Evolutionary conservation across 1,139 yeast genomes (phyloP), one percentile per base, ranked within the genome.

Genomic region (Saccharomyces hybrid): DNA sequence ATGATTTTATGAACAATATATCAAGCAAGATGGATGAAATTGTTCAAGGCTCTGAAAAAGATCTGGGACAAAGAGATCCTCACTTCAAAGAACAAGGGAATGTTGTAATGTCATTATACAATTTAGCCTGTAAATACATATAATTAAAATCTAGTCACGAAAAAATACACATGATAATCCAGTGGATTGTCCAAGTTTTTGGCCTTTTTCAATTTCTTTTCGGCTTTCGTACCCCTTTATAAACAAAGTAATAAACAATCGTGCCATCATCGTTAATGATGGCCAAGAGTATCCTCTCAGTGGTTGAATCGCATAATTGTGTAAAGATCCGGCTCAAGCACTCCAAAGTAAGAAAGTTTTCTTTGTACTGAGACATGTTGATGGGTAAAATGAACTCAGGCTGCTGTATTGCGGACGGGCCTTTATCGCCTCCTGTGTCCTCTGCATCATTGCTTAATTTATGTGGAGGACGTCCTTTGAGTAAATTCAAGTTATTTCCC

Each of bases 211-310:
- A 66, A 51, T 68, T 66, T 50, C 77, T 78, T 55, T 77, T 75
- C 1, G 90, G 90, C 64, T 80, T 81, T 32, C 76, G 80, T 13
- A 84, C 71, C 2, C 90, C 90, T 61, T 81, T 82, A 65, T 83
- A 81, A 13, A 83, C 74, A 64, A 79, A 79, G 65, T 86, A 85
- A 61, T 82, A 85, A 26, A 84, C 84, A 13, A 84, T 75, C 0
- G 90, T 82, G 0, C 88, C 84, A 64, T 86, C 93, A 56, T 78
- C 78, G 61, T 79, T 82, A 3, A 80, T 76, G 9, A 85, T 72
- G 0, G 80, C 90, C 46, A 82, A 60, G 0, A 83, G 72, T 1
- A 85, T 60, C 55, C 82, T 69, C 31, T 67, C 68, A 0, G 60
- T 58, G 2, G 54, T 46, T 3, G 44, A 16, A 26, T 54, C 49